These are phyloP conservation scores for Colletotrichum sp. DNA, from an alignment of 2,329 filamentous ascomycete genomes.

Conservation along the genomic window DNA sequence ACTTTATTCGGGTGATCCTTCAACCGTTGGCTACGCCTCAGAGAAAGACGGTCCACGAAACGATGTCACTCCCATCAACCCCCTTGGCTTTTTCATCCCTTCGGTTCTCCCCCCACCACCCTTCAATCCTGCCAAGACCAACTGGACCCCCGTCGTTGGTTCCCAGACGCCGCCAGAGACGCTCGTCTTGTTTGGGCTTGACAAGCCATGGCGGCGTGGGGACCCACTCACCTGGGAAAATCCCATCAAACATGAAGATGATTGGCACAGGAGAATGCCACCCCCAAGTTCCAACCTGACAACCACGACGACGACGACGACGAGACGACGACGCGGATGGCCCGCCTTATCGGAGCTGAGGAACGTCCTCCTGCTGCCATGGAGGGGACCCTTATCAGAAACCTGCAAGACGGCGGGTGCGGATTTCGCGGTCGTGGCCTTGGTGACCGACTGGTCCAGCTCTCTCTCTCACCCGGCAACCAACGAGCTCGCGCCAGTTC, in stretches of 20 bases:
- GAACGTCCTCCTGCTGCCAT: not conserved
- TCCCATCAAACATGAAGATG: not conserved
- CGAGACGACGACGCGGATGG: not conserved
- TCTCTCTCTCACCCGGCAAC: not conserved
- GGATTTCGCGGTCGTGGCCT: not conserved
- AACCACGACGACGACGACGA: not conserved
- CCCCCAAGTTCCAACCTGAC: not conserved
- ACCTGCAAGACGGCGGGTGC: slow-evolving; percentile 17
- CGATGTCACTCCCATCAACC: too few relatives aligned
- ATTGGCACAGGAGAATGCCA: slow-evolving; percentile 3
- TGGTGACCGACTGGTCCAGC: not conserved
- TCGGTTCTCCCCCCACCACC: not conserved
- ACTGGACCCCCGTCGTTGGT: slow-evolving; percentile 7
- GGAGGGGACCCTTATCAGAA: slow-evolving; percentile 10
- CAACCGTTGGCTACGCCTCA: too few relatives aligned
- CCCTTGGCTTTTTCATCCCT: not conserved
- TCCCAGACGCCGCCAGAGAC: slow-evolving; percentile 15
- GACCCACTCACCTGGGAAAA: not conserved
- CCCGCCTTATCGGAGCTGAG: slow-evolving; percentile 11
- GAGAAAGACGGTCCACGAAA: too few relatives aligned
- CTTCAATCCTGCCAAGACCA: not conserved
- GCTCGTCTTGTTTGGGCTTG: slow-evolving; percentile 16
- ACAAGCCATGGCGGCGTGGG: slow-evolving; percentile 12
- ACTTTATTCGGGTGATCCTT: too few relatives aligned
- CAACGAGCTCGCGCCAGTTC: not conserved